Evolutionary conservation across 1,284 basidiomycete genomes (phyloP), one percentile per base, ranked within the genome.

Genomic region (Sphagnurus paluster): DNA sequence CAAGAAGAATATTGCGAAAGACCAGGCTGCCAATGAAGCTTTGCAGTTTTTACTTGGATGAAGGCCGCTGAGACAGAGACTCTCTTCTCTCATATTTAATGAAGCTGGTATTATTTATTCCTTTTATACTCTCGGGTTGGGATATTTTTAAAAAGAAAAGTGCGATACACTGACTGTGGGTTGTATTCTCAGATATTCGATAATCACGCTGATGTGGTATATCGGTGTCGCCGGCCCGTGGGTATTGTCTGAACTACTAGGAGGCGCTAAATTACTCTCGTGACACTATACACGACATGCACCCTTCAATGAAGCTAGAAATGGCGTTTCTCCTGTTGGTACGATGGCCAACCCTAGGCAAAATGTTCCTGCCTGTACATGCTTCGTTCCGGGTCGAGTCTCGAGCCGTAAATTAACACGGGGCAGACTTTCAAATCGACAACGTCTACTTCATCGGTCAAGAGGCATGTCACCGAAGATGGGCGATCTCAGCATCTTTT

Each of bases 1-100:
- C 2, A 70, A 71, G 40, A 85, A 82, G 57, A 69, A 77, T 53
- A 56, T 72, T 20, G 75, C 84, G 8, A 75, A 72, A 56, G 71
- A 81, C 53, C 64, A 57, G 3, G 82, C 84, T 3, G 80, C 84
- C 2, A 65, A 66, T n/a, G 54, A 63, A 32, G 76, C 82, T 29
- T 61, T 82, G 42, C 55, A 52, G 47, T 64, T 53, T 44, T 54
- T 78, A 44, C 60, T 42, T 3, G 55, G 56, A n/a, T n/a, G 35
- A 55, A 59, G 46, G 51, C 55, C 34, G 37, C 49, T 39, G 17
- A 17, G n/a, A 38, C 13, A 44, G 52, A 48, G 48, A 38, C 44
- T 32, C 24, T 28, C 37, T 39, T 46, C 40, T 46, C 39, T 50
- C 32, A 21, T 49, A 40, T 45, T 44, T 45, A 43, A 42, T 52